Percentiles rank a stretch among this genome's conserved stretches.
These are phyloP conservation scores for Curvularia lunata DNA, from an alignment of 2,329 filamentous ascomycete genomes.

Conservation along the genomic window DNA sequence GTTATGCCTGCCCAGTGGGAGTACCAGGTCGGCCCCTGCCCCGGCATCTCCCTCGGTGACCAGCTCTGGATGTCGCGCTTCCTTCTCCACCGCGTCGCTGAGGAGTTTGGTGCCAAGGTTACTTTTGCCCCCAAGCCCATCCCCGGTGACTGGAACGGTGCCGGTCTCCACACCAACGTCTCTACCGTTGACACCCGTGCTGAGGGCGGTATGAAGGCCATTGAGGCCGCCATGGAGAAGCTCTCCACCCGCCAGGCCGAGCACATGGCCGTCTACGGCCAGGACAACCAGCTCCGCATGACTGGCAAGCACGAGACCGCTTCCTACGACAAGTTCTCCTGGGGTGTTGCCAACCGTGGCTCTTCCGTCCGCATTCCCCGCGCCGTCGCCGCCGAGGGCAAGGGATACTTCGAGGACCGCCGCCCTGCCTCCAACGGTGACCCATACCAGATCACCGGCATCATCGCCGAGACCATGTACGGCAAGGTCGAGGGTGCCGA, in stretches of 20 bases:
- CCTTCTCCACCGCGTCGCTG: conserved; percentile 87
- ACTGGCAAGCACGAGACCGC: conserved; percentile 96
- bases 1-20: conserved; percentile 99
- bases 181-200: conserved; percentile 86
- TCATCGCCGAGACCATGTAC: conserved; percentile 74
- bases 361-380: conserved; percentile 92
- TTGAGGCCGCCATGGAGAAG: conserved; percentile 75
- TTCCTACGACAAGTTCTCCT: conserved; percentile 89
- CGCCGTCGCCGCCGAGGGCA: conserved; percentile 82
- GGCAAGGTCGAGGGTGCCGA: conserved; percentile 59
- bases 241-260: conserved; percentile 58
- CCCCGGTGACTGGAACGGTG: conserved; percentile 95
- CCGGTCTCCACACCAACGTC: conserved; percentile 92
- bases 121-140: conserved; percentile 97
- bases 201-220: conserved; percentile 94
- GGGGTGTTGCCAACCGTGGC: conserved; percentile 94
- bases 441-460: conserved; percentile 83
- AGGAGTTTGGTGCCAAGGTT: conserved; percentile 96
- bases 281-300: conserved; percentile 93
- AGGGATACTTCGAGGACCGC: conserved; percentile 86
- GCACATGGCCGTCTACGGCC: conserved; percentile 87
- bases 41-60: conserved; percentile 88
- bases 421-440: conserved; percentile 79
- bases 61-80: conserved; percentile 94
- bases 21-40: conserved; percentile 92